A percentile compares a stretch with the other conserved stretches of the same genome.
These are phyloP conservation scores for Retiboletus flavoniger DNA, from an alignment of 1,284 basidiomycete species.

Conservation along the genomic window DNA sequence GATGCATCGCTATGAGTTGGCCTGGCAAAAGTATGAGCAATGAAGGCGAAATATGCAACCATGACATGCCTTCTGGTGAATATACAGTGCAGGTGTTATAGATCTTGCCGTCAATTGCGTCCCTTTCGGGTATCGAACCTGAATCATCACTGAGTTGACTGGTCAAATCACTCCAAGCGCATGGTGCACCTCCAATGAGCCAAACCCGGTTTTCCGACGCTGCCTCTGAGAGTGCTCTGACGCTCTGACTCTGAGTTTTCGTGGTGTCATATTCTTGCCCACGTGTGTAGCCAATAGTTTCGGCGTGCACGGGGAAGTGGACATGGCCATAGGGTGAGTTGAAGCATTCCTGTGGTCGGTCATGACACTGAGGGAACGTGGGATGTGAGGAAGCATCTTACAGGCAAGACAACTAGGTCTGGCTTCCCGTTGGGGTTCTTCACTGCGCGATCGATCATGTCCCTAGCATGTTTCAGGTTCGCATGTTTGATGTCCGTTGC, in stretches of 20 bases:
- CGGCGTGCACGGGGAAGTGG: conserved; percentile 83
- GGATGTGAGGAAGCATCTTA: conserved; percentile 37
- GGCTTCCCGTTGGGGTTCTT: conserved; percentile 52
- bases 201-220: conserved; percentile 84
- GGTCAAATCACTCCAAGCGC: neutral
- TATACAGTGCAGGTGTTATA: conserved; percentile 95
- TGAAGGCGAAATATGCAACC: neutral
- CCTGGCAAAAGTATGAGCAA: conserved; percentile 46
- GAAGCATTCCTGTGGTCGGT: conserved; percentile 80
- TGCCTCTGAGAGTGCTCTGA: conserved; percentile 78
- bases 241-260: conserved; percentile 69
- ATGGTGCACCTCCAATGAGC: conserved; percentile 81
- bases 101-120: conserved; percentile 61
- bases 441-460: conserved; percentile 76
- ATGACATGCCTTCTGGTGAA: conserved; percentile 70
- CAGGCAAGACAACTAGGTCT: conserved; percentile 86
- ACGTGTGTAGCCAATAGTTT: conserved; percentile 65
- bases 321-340: conserved; percentile 94
- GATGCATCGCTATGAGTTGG: conserved; percentile 82
- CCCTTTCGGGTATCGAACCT: conserved; percentile 91
- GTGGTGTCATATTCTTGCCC: conserved; percentile 58
- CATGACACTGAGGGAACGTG: neutral
- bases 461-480: conserved; percentile 78
- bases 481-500: conserved; percentile 49
- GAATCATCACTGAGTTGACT: conserved; percentile 1